Evolutionary conservation across 257 asterid genomes (phyloP), one percentile per base, ranked within the genome.

Genomic region (Solanum gandarillasii): DNA sequence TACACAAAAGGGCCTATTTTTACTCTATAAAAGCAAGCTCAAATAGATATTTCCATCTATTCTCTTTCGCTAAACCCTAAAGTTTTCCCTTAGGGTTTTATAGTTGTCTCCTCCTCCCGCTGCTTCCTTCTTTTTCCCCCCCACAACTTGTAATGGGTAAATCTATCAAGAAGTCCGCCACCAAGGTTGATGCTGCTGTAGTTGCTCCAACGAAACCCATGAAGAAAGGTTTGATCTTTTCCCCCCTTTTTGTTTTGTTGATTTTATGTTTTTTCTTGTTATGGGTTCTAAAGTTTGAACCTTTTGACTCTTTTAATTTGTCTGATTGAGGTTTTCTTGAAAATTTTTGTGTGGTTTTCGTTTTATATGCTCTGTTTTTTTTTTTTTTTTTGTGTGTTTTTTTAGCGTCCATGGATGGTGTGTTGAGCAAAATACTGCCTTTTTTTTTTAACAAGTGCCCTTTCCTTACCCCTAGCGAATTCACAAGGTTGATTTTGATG

Each of bases 161-260:
- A 85, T 84, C 91, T 1, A 12, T 89, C 13, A 92, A 90, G 91
- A 92, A 90, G 86, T 81, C 92, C 58, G 38, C 85, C 32, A 29
- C 89, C 4, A 91, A 91, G 74, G 93, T 82, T 76, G 94, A 83
- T 3, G 90, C 87, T 31, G 89, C 91, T 73, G 88, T 87, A 8
- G 91, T 85, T 65, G 38, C 90, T 86, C 91, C 93, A 23, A 23
- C 89, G 83, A 93, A 94, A 88, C 90, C 92, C 20, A 72, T 89
- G 94, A 93, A 93, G 92, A 94, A 94, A 92, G 96, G 96, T 94
- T 70, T 73, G 13, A 4, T 83, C 43, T 71, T 73, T 41, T 6
- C 3, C 8, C 1, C 7, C 39, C 52, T 2, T 29, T 27, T 58
- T 71, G 31, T n/a, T 85, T 27, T 67, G 73, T 12, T 18, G 65